phyloP scores from a whole-genome alignment of 371 early-diverging fungal genomes.

The Mucor lusitanicus region DNA sequence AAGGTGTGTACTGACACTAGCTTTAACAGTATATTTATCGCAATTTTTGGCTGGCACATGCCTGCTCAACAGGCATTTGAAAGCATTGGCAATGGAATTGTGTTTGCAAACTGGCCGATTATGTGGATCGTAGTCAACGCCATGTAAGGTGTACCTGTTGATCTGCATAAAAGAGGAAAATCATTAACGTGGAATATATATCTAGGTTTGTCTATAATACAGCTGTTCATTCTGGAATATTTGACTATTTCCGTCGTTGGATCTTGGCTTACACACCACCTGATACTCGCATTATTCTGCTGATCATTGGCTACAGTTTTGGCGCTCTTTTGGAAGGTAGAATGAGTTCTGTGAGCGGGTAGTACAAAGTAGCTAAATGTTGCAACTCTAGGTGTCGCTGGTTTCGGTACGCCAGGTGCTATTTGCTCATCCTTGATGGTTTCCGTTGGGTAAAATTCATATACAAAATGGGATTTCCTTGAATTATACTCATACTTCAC shows the following conservation, averaged over 20 bases:
- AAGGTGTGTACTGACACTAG: neutral
- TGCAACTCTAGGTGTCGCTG: constrained; percentile 39
- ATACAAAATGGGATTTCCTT: neutral
- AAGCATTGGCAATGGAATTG: constrained; percentile 44
- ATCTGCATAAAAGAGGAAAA: neutral
- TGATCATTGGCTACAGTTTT: constrained; percentile 49
- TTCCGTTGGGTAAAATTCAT: constrained; percentile 41
- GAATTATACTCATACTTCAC: neutral
- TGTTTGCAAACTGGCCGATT: constrained; percentile 56
- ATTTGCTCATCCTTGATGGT: constrained; percentile 55
- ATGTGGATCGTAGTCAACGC: constrained; percentile 61
- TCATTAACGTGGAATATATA: neutral
- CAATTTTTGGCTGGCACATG: constrained; percentile 59
- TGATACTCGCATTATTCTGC: constrained; percentile 43
- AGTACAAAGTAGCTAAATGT: neutral
- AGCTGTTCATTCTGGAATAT: constrained; percentile 46
- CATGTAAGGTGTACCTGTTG: constrained; percentile 22
- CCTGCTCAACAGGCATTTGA: constrained; percentile 50
- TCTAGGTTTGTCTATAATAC: constrained; percentile 48
- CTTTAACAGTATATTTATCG: constrained; percentile 46
- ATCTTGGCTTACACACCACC: constrained; percentile 49
- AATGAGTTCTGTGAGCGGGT: neutral
- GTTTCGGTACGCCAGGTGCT: constrained; percentile 57
- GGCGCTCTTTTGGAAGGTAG: constrained; percentile 52
- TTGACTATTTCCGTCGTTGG: constrained; percentile 53